Conservation (phyloP, 228 moss, liverwort and hornwort genomes). For the Sphagnum magellanicum region DNA sequence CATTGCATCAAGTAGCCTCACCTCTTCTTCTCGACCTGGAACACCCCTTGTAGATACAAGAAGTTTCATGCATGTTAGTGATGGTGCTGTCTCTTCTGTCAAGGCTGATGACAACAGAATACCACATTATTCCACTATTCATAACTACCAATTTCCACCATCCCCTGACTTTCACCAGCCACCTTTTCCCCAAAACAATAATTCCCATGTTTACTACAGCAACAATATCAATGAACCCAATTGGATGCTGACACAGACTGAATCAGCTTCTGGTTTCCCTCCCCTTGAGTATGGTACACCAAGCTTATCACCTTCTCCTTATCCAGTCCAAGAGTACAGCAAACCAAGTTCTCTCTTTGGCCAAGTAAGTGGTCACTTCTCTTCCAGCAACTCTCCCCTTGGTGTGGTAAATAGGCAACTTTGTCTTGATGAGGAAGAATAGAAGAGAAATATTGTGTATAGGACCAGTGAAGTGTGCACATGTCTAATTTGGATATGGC, state of each 20-base stretch:
- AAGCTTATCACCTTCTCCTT: neutral
- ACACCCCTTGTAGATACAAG: constrained; percentile 7
- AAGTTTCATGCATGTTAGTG: constrained; percentile 12
- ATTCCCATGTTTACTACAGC: constrained; percentile 15
- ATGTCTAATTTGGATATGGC: too few relatives aligned
- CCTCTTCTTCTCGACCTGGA: constrained; percentile 3
- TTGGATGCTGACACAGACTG: too few relatives aligned
- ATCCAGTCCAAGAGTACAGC: neutral
- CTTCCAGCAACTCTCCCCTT: constrained; percentile 1
- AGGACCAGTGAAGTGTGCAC: too few relatives aligned
- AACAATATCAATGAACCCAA: too few relatives aligned
- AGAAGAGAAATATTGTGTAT: neutral
- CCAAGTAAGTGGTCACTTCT: constrained; percentile 18
- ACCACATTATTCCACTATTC: neutral
- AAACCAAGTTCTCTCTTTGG: constrained; percentile 18
- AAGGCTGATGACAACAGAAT: neutral
- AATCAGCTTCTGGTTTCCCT: neutral
- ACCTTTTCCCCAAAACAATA: constrained; percentile 19
- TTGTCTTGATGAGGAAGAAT: neutral
- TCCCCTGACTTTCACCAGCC: neutral
- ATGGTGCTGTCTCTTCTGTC: constrained; percentile 12
- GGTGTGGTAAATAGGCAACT: too few relatives aligned
- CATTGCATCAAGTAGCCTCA: constrained; percentile 5
- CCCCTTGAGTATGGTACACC: neutral
- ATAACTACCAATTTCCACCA: neutral